phyloP scores from a whole-genome alignment of 805 yeast genomes.

The Candida lessepsii region DNA sequence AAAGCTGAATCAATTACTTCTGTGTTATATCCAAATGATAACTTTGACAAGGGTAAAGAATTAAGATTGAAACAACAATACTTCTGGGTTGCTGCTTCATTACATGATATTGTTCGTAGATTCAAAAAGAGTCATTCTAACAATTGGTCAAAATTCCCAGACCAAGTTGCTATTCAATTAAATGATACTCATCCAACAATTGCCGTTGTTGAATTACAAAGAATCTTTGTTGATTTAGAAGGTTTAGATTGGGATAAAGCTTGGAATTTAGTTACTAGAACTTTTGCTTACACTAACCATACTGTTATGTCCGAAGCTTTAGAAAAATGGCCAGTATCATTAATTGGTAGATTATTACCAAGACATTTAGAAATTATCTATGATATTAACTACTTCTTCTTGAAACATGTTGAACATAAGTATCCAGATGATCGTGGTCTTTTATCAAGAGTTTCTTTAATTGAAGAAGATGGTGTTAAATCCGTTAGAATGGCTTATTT shows the following conservation, averaged over 20 bases:
- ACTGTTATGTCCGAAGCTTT: conserved; percentile 94
- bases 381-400: conserved; percentile 76
- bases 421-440: conserved; percentile 76
- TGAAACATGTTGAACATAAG: conserved; percentile 67
- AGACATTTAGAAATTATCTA: conserved; percentile 89
- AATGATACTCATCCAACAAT: conserved; percentile 94
- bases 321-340: conserved; percentile 91
- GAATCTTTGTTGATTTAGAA: conserved; percentile 83
- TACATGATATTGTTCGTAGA: conserved; percentile 87
- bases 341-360: conserved; percentile 77
- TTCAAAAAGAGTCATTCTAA: conserved; percentile 70
- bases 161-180: conserved; percentile 85
- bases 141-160: conserved; percentile 82
- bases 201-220: conserved; percentile 85
- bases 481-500: conserved; percentile 89
- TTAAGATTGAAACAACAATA: conserved; percentile 92
- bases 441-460: conserved; percentile 70
- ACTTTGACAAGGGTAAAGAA: conserved; percentile 87
- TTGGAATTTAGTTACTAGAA: conserved; percentile 76
- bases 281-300: conserved; percentile 92
- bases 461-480: conserved; percentile 79
- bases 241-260: conserved; percentile 79
- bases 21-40: conserved; percentile 90
- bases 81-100: conserved; percentile 94
- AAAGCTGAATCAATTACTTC: conserved; percentile 90